Conservation (phyloP, 2,329 filamentous ascomycete species). For the Thielaviopsis musarum region DNA sequence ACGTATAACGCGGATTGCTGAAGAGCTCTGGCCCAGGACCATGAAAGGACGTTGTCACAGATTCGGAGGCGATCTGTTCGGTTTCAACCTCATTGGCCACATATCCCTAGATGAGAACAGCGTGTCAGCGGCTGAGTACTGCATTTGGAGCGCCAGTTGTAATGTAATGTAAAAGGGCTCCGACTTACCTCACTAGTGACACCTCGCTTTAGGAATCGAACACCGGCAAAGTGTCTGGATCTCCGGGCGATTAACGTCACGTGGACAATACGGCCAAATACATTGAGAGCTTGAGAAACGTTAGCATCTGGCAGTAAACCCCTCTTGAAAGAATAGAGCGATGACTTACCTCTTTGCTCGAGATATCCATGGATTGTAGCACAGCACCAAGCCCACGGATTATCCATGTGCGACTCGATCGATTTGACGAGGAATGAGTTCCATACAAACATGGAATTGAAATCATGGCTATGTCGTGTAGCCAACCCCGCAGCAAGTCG, state of each 20-base stretch:
- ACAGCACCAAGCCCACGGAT: conserved; percentile 88
- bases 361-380: conserved; percentile 94
- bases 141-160: neutral
- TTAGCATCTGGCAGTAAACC: conserved; percentile 31
- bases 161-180: neutral
- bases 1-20: conserved; percentile 81
- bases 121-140: neutral
- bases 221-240: conserved; percentile 86
- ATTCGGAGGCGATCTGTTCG: conserved; percentile 93
- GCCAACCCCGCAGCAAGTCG: conserved; percentile 36
- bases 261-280: conserved; percentile 71
- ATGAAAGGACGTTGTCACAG: conserved; percentile 88
- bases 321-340: no score
- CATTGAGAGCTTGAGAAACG: conserved; percentile 45
- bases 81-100: conserved; percentile 98
- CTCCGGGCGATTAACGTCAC: conserved; percentile 87
- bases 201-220: conserved; percentile 83
- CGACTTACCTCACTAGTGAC: conserved; percentile 58
- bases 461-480: conserved; percentile 23
- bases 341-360: conserved; percentile 51
- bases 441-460: conserved; percentile 97
- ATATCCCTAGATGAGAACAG: conserved; percentile 44
- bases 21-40: conserved; percentile 72
- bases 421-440: conserved; percentile 79
- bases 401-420: conserved; percentile 50